These are phyloP conservation scores for Petasospora fabianii DNA, from an alignment of 1,139 yeast genomes.

Conservation along the genomic window DNA sequence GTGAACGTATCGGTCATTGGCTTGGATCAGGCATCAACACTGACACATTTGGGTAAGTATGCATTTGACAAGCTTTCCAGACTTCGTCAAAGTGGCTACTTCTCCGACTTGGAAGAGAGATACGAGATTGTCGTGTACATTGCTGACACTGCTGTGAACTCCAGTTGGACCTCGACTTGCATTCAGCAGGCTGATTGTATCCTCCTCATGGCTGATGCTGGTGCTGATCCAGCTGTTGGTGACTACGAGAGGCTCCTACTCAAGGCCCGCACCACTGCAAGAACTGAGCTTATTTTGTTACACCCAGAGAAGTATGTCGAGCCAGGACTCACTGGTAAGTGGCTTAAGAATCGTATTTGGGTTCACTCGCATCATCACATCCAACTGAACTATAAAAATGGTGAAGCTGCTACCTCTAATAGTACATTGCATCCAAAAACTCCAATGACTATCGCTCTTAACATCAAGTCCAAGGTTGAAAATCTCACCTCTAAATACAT, in stretches of 20 bases:
- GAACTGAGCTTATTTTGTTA: conserved; percentile 79
- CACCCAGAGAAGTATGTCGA: conserved; percentile 81
- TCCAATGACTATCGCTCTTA: conserved; percentile 20
- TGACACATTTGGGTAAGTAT: conserved; percentile 81
- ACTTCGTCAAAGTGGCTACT: conserved; percentile 80
- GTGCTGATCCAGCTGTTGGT: conserved; percentile 68
- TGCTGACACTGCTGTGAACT: conserved; percentile 79
- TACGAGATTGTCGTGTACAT: conserved; percentile 84
- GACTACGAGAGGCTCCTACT: conserved; percentile 79
- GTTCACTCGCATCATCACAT: conserved; percentile 92
- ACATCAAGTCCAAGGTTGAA: conserved; percentile 32
- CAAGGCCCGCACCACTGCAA: conserved; percentile 77
- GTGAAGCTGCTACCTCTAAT: neutral
- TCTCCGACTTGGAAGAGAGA: conserved; percentile 87
- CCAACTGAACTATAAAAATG: conserved; percentile 35
- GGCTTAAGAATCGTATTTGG: conserved; percentile 88
- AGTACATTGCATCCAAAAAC: conserved; percentile 9
- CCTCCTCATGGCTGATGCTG: conserved; percentile 64
- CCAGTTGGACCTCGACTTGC: conserved; percentile 91
- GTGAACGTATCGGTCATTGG: conserved; percentile 75
- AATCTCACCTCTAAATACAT: conserved; percentile 30
- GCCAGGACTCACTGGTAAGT: conserved; percentile 79
- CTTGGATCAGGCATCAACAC: conserved; percentile 75
- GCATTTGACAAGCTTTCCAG: conserved; percentile 90
- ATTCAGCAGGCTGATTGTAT: conserved; percentile 94